These are phyloP conservation scores for Poronia punctata DNA, from an alignment of 495 filamentous ascomycete species.

Conservation along the genomic window DNA sequence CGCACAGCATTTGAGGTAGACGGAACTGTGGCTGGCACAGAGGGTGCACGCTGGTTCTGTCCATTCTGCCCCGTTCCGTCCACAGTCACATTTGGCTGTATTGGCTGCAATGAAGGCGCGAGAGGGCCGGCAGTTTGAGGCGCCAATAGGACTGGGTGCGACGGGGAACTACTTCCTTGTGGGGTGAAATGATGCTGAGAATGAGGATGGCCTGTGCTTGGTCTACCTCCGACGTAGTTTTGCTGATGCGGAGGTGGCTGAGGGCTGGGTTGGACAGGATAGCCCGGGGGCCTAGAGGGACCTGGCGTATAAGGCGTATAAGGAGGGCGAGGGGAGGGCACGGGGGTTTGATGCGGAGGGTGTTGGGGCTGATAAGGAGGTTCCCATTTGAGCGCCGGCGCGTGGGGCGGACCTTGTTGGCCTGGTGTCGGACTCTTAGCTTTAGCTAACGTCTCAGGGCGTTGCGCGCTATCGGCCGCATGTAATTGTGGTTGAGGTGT, in stretches of 20 bases:
- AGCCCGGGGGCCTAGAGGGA: constrained; percentile 16
- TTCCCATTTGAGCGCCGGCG: constrained; percentile 41
- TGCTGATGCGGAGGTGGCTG: constrained; percentile 16
- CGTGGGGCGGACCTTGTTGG: constrained; percentile 19
- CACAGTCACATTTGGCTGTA: constrained; percentile 22
- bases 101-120: constrained; percentile 28
- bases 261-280: constrained; percentile 14
- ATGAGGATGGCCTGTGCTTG: constrained; percentile 16
- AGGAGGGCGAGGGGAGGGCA: constrained; percentile 21
- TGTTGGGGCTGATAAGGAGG: constrained; percentile 38
- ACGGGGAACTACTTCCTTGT: constrained; percentile 14
- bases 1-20: constrained; percentile 14
- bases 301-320: constrained; percentile 16
- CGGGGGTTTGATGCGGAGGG: constrained; percentile 19
- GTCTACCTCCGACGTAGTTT: constrained; percentile 16
- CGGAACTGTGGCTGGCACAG: constrained; percentile 15
- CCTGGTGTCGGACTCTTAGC: constrained; percentile 21
- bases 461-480: constrained; percentile 25
- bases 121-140: constrained; percentile 32
- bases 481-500: constrained; percentile 15
- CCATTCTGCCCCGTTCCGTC: constrained; percentile 22
- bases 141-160: constrained; percentile 27
- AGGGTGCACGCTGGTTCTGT: constrained; percentile 17
- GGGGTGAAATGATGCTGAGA: constrained; percentile 13
- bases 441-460: constrained; percentile 17